Percentiles rank a stretch among this genome's conserved stretches.
Evolutionary conservation across 2,329 filamentous ascomycete species (phyloP).

Genomic region (Fusarium aywerte): DNA sequence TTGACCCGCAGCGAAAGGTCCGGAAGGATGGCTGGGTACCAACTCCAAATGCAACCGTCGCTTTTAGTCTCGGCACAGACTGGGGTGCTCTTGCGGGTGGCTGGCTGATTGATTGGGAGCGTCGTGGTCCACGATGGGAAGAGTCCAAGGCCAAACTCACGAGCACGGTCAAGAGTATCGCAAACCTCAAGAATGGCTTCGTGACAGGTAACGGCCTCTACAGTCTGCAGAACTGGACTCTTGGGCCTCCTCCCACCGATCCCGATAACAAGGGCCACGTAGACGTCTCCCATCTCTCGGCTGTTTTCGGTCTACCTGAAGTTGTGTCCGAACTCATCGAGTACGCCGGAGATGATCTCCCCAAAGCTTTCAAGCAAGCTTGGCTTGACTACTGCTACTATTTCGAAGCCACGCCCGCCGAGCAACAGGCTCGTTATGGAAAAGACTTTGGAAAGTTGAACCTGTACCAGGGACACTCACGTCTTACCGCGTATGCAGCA

Average conservation of each 20-base stretch:
- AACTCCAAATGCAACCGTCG: constrained; percentile 53
- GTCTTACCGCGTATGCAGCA: constrained; percentile 66
- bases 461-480: constrained; percentile 67
- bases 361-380: constrained; percentile 61
- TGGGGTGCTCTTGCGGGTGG: constrained; percentile 67
- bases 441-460: constrained; percentile 58
- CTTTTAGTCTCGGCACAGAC: constrained; percentile 67
- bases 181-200: constrained; percentile 66
- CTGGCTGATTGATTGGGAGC: constrained; percentile 71
- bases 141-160: constrained; percentile 63
- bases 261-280: constrained; percentile 63
- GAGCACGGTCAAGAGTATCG: constrained; percentile 62
- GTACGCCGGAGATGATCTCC: constrained; percentile 58
- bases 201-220: constrained; percentile 66
- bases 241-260: constrained; percentile 64
- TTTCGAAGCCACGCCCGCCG: constrained; percentile 60
- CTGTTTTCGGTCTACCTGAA: constrained; percentile 69
- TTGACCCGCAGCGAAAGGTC: constrained; percentile 70
- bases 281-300: constrained; percentile 64
- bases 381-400: constrained; percentile 72
- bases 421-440: constrained; percentile 66
- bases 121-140: constrained; percentile 63
- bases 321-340: constrained; percentile 66
- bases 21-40: constrained; percentile 63
- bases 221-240: constrained; percentile 59